Conservation (phyloP, 2,329 filamentous ascomycete genomes). For the Alternaria sp. region DNA sequence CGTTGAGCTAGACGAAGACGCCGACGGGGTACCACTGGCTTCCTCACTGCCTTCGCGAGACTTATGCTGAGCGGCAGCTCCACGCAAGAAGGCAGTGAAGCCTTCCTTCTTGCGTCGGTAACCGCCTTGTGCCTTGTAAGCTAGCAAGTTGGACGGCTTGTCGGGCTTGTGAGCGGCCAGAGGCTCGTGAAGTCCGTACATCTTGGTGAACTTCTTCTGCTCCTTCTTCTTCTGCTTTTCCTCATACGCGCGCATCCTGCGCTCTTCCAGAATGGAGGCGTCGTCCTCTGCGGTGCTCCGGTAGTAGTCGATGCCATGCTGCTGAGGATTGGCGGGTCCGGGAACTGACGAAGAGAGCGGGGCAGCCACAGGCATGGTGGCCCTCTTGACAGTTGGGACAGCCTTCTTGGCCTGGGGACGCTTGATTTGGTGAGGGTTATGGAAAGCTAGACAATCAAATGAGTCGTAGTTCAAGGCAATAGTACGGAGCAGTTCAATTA, state of each 20-base stretch:
- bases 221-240: slow-evolving; percentile 66
- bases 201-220: slow-evolving; percentile 75
- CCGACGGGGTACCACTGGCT: slow-evolving; percentile 13
- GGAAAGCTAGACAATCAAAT: slow-evolving; percentile 39
- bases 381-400: slow-evolving; percentile 30
- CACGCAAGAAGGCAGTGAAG: slow-evolving; percentile 33
- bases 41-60: slow-evolving; percentile 20
- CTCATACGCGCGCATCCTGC: slow-evolving; percentile 74
- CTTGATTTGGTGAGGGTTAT: slow-evolving; percentile 43
- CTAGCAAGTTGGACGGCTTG: slow-evolving; percentile 34
- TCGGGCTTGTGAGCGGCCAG: slow-evolving; percentile 32
- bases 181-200: slow-evolving; percentile 53
- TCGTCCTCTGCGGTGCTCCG: slow-evolving; percentile 88
- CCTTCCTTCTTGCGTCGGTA: slow-evolving; percentile 32
- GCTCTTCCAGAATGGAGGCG: slow-evolving; percentile 68
- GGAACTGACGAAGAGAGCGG: slow-evolving; percentile 24
- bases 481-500: slow-evolving; percentile 30
- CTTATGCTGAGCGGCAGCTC: slow-evolving; percentile 19
- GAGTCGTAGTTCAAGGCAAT: slow-evolving; percentile 33
- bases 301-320: slow-evolving; percentile 52
- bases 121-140: slow-evolving; percentile 34
- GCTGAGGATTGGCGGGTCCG: slow-evolving; percentile 21
- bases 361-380: slow-evolving; percentile 25
- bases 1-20: slow-evolving; percentile 22
- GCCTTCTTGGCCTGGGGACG: slow-evolving; percentile 41